These are phyloP conservation scores for Heliosperma pusillum DNA, from an alignment of 148 eudicot genomes.

Conservation along the genomic window DNA sequence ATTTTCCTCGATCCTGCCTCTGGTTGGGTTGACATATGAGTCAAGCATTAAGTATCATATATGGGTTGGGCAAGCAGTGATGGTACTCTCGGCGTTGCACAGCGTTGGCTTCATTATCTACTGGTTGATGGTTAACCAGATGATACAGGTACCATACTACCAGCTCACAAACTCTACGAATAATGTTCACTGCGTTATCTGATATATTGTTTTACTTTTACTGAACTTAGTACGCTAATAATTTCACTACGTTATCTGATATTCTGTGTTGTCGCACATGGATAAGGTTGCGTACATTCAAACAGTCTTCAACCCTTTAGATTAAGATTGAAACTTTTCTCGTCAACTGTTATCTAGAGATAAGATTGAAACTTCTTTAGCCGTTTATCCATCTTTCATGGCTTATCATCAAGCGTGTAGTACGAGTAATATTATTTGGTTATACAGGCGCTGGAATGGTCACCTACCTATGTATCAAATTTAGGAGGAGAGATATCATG, in stretches of 20 bases:
- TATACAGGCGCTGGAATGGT: constrained; percentile 41
- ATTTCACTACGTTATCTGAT: no score
- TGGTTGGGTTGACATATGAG: constrained; percentile 54
- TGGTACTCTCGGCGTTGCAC: constrained; percentile 45
- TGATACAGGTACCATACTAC: constrained; percentile 42
- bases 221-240: no score
- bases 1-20: constrained; percentile 47
- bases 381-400: no score
- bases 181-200: no score
- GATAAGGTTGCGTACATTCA: no score
- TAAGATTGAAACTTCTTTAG: no score
- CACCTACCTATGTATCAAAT: constrained; percentile 34
- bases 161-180: not conserved
- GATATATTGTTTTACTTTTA: no score
- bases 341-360: no score
- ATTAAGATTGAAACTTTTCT: no score
- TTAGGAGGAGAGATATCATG: constrained; percentile 49
- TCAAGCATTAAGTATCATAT: constrained; percentile 66
- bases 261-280: no score
- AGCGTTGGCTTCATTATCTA: constrained; percentile 50
- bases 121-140: constrained; percentile 36
- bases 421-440: not conserved
- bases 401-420: no score
- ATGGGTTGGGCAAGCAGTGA: constrained; percentile 61
- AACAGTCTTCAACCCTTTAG: no score